These are phyloP conservation scores for Zymoseptoria tritici DNA, from an alignment of 2,329 filamentous ascomycete species.

Conservation along the genomic window DNA sequence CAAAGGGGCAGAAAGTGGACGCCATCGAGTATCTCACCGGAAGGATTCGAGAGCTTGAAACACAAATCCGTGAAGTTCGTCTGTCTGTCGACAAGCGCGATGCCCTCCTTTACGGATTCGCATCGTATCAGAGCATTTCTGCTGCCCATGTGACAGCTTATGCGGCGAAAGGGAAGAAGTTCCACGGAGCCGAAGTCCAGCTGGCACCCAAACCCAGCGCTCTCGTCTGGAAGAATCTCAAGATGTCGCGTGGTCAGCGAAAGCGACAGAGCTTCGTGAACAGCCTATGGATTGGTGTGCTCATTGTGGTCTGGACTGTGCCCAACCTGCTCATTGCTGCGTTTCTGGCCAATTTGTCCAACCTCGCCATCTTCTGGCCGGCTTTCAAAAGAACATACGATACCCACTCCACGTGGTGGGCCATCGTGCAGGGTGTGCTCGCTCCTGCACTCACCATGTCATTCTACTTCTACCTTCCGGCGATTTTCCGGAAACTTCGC, in stretches of 20 bases:
- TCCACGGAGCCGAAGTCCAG: slow-evolving; percentile 65
- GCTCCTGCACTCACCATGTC: slow-evolving; percentile 82
- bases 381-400: slow-evolving; percentile 62
- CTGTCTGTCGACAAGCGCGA: slow-evolving; percentile 77
- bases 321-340: slow-evolving; percentile 93
- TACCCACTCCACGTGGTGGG: slow-evolving; percentile 62
- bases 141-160: slow-evolving; percentile 86
- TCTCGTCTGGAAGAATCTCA: slow-evolving; percentile 92
- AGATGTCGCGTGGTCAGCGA: slow-evolving; percentile 59
- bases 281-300: slow-evolving; percentile 70
- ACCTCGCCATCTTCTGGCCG: slow-evolving; percentile 72
- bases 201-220: slow-evolving; percentile 84
- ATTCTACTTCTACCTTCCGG: slow-evolving; percentile 79
- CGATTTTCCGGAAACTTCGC: slow-evolving; percentile 82
- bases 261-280: slow-evolving; percentile 69
- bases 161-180: slow-evolving; percentile 70
- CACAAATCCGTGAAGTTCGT: slow-evolving; percentile 76
- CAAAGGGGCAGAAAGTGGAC: slow-evolving; percentile 70
- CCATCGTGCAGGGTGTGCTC: slow-evolving; percentile 82
- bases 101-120: slow-evolving; percentile 87
- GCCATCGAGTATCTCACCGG: slow-evolving; percentile 89
- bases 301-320: slow-evolving; percentile 80
- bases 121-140: slow-evolving; percentile 80
- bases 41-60: slow-evolving; percentile 74
- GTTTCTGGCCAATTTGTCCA: slow-evolving; percentile 78